Conservation (phyloP, 1,139 yeast genomes). For the Sugiyamaella grinbergsii region DNA sequence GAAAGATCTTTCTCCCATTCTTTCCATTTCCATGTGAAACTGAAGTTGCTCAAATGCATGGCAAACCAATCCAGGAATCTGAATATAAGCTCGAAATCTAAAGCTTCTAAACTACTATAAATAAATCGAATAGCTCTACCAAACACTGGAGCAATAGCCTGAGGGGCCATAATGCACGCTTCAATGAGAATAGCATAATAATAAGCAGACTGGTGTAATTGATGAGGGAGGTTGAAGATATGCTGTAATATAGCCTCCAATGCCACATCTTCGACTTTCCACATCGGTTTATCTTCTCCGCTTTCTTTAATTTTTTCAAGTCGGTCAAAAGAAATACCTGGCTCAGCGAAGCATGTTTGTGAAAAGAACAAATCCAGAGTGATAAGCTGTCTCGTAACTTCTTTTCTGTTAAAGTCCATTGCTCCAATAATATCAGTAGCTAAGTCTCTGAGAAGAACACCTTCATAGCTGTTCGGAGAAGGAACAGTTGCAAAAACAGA, state of each 20-base stretch:
- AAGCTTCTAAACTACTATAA: conserved; percentile 63
- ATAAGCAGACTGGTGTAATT: conserved; percentile 70
- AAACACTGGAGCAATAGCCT: conserved; percentile 90
- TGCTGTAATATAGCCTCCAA: conserved; percentile 79
- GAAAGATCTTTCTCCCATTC: conserved; percentile 63
- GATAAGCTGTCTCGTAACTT: conserved; percentile 81
- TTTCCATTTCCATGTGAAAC: conserved; percentile 97
- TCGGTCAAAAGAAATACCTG: conserved; percentile 81
- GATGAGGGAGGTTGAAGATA: conserved; percentile 71
- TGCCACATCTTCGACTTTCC: conserved; percentile 91
- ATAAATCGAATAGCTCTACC: conserved; percentile 91
- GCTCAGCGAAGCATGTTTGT: conserved; percentile 71
- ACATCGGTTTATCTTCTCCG: conserved; percentile 50
- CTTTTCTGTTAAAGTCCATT: conserved; percentile 85
- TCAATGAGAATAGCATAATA: conserved; percentile 86
- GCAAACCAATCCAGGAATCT: conserved; percentile 91
- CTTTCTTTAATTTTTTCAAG: conserved; percentile 49
- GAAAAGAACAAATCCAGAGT: conserved; percentile 75
- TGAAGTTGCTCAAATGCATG: conserved; percentile 89
- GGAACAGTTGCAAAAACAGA: conserved; percentile 74
- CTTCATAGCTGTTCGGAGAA: conserved; percentile 56
- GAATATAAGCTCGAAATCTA: conserved; percentile 75
- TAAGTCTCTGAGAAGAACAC: conserved; percentile 72
- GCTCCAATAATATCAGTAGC: conserved; percentile 73
- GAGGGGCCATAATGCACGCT: conserved; percentile 83